Percentiles rank a stretch among this genome's conserved stretches.
These are phyloP conservation scores for Tardiomyces blankii DNA, from an alignment of 1,139 yeast genomes.

Conservation along the genomic window DNA sequence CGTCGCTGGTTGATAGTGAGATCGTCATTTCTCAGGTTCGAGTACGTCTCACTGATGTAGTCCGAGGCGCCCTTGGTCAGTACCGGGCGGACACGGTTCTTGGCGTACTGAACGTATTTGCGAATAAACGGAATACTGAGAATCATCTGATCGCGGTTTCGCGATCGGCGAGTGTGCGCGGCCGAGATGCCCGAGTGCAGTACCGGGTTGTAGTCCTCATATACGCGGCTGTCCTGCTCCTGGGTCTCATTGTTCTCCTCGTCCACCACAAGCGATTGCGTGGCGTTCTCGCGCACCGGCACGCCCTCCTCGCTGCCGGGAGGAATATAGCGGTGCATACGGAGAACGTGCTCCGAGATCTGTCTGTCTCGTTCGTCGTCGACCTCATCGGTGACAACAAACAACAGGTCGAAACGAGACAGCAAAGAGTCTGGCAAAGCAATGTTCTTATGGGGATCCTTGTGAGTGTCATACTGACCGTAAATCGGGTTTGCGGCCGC, in stretches of 20 bases:
- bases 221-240: constrained; percentile 47
- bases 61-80: constrained; percentile 71
- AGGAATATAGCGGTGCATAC: constrained; percentile 86
- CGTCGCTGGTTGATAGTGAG: constrained; percentile 61
- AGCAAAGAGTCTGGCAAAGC: constrained; percentile 93
- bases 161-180: constrained; percentile 4
- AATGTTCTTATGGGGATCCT: constrained; percentile 93
- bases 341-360: constrained; percentile 87
- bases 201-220: constrained; percentile 72
- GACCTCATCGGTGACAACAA: constrained; percentile 93
- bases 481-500: constrained; percentile 98
- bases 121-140: constrained; percentile 78
- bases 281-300: constrained; percentile 72
- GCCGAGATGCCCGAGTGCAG: constrained; percentile 64
- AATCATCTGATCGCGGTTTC: constrained; percentile 42
- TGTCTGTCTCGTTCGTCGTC: constrained; percentile 75
- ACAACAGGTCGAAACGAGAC: constrained; percentile 92
- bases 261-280: constrained; percentile 71
- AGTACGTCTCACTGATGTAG: constrained; percentile 68
- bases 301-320: constrained; percentile 90
- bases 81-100: constrained; percentile 75
- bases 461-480: constrained; percentile 94
- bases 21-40: constrained; percentile 75
- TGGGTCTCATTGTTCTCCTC: constrained; percentile 37
- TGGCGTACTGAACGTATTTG: constrained; percentile 90